Percentiles rank a stretch among this genome's conserved stretches.
phyloP scores from a whole-genome alignment of 139 green algal genomes.

The Chlamydomonas applanata region DNA sequence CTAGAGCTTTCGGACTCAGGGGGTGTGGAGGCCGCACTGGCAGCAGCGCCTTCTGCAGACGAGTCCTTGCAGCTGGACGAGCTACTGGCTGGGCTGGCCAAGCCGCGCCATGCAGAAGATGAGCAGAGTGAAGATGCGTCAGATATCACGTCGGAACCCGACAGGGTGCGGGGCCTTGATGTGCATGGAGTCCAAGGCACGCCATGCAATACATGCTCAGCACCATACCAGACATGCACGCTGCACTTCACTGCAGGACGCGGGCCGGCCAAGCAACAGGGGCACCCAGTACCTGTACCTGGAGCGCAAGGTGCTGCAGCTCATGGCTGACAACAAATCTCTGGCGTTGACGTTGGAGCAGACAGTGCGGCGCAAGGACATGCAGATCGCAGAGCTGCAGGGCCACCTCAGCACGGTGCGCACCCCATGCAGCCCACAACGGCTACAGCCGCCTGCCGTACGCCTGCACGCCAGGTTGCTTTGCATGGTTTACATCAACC shows the following conservation, averaged over 20 bases:
- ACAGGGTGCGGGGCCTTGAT: background rate
- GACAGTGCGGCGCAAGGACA: conserved; percentile 14
- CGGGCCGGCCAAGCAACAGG: background rate
- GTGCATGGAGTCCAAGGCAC: background rate
- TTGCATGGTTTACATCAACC: background rate
- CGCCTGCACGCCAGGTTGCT: background rate
- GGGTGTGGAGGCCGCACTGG: background rate
- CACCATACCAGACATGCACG: background rate
- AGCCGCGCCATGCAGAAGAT: background rate
- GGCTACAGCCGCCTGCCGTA: background rate
- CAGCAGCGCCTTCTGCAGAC: background rate
- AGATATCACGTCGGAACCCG: background rate
- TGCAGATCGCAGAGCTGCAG: conserved; percentile 29
- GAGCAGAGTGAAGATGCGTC: background rate
- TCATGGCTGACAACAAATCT: conserved; percentile 32
- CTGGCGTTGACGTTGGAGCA: conserved; percentile 21
- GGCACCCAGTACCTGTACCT: conserved; percentile 2
- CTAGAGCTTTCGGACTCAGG: background rate
- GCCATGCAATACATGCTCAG: background rate
- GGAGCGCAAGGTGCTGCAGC: conserved; percentile 31
- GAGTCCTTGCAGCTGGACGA: background rate
- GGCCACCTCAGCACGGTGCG: background rate
- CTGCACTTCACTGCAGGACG: background rate
- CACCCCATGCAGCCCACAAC: too few species aligned
- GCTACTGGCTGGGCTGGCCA: too few species aligned